These are phyloP conservation scores for Magnusiomyces clavatus DNA, from an alignment of 1,139 yeast species.

Conservation along the genomic window DNA sequence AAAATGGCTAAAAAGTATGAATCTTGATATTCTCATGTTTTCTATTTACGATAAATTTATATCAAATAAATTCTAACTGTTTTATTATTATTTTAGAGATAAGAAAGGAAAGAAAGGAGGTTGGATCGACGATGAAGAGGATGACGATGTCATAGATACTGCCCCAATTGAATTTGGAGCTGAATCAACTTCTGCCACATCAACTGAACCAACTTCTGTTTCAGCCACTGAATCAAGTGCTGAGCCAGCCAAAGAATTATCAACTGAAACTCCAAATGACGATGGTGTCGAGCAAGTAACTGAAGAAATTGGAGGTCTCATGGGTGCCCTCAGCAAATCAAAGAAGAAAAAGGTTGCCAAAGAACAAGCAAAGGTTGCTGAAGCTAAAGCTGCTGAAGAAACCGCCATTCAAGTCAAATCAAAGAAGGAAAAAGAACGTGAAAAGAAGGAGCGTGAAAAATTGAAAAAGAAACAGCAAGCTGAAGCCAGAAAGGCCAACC, in stretches of 20 bases:
- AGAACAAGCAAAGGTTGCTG: constrained; percentile 38
- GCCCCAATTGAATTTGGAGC: constrained; percentile 50
- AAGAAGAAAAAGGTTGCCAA: constrained; percentile 65
- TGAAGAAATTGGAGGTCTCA: constrained; percentile 50
- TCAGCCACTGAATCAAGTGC: constrained; percentile 17
- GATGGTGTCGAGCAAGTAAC: constrained; percentile 25
- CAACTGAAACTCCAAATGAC: constrained; percentile 29
- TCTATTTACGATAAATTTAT: too few relatives aligned
- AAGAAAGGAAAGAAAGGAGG: constrained; percentile 46
- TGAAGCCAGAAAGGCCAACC: constrained; percentile 76
- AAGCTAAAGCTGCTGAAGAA: constrained; percentile 33
- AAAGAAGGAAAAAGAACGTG: constrained; percentile 95
- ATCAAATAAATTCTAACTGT: too few relatives aligned
- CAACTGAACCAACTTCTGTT: constrained; percentile 12
- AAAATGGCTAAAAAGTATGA: not conserved
- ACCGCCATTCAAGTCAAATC: constrained; percentile 64
- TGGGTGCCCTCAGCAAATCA: constrained; percentile 72
- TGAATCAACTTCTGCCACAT: constrained; percentile 12
- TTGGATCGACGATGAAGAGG: constrained; percentile 80
- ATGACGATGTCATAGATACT: constrained; percentile 45
- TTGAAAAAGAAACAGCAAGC: constrained; percentile 85
- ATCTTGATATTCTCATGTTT: too few relatives aligned
- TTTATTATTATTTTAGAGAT: constrained; percentile 17
- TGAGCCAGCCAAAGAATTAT: not conserved
- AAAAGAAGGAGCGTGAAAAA: constrained; percentile 95